Percentiles rank a stretch among this genome's conserved stretches.
phyloP scores from a whole-genome alignment of 1,284 basidiomycete species.

The Athelia sp. region DNA sequence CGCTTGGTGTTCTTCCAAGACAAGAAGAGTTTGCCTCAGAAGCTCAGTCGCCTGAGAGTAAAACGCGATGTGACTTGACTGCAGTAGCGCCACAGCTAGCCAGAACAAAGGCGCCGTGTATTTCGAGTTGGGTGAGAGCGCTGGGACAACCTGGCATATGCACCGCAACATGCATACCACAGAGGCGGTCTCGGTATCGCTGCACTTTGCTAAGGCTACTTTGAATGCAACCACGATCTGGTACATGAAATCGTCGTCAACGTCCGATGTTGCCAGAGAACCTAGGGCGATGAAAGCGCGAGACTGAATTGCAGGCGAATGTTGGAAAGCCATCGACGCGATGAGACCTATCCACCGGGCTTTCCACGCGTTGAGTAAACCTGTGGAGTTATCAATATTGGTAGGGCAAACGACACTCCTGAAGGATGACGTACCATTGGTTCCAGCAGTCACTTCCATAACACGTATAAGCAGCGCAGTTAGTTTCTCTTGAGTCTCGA shows the following conservation, averaged over 20 bases:
- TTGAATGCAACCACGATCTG: slow-evolving; percentile 84
- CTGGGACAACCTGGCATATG: slow-evolving; percentile 72
- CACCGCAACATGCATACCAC: slow-evolving; percentile 86
- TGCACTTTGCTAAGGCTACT: slow-evolving; percentile 55
- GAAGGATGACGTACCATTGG: slow-evolving; percentile 47
- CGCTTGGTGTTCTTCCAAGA: slow-evolving; percentile 55
- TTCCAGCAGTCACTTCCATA: slow-evolving; percentile 61
- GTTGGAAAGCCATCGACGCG: slow-evolving; percentile 91
- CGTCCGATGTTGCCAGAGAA: slow-evolving; percentile 70
- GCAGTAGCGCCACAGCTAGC: slow-evolving; percentile 78
- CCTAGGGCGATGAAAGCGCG: slow-evolving; percentile 87
- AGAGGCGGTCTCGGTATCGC: slow-evolving; percentile 69
- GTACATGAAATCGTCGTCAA: slow-evolving; percentile 86
- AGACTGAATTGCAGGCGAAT: slow-evolving; percentile 85
- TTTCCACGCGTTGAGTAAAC: slow-evolving; percentile 87
- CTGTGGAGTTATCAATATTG: slow-evolving; percentile 31
- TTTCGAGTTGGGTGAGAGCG: slow-evolving; percentile 62
- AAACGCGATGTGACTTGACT: slow-evolving; percentile 70
- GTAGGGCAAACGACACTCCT: neutral
- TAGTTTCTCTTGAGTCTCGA: slow-evolving; percentile 67
- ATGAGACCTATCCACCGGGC: slow-evolving; percentile 92
- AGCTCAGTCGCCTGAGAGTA: slow-evolving; percentile 69
- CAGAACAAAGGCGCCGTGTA: slow-evolving; percentile 79
- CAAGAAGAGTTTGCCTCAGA: slow-evolving; percentile 63
- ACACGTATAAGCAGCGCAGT: slow-evolving; percentile 62